Base-by-base conservation (phyloP, 345 rosid genomes). In the Lepidium didymum region DNA sequence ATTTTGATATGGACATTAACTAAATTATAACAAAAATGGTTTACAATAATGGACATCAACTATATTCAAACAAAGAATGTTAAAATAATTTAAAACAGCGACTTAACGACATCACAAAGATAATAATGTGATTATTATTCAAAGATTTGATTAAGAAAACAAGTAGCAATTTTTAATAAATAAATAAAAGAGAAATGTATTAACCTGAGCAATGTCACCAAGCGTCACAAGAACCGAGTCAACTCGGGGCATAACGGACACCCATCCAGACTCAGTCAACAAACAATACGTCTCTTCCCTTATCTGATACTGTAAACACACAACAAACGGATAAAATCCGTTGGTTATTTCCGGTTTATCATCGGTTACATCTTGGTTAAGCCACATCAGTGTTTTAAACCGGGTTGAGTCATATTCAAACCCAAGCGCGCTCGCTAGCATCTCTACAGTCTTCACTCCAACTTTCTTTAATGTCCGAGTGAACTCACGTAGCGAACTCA, bases 141-240 rank as follows among this genome's bases (percentile, higher is more conserved):
- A 9, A 16, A 3, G 3, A 3, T 14, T 21, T 36, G 5, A n/a
- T 1, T 1, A 19, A 23, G 14, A 49, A 51, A 10, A 49, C 3
- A 37, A 23, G 4, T 10, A 64, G 13, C 4, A 7, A 53, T 1
- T 21, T 52, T 15, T 4, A n/a, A 33, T 4, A 29, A 5, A 27
- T 2, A 3, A 51, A 38, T 12, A 23, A 3, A 51, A 25, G 55
- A 56, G 35, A 61, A 60, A 25, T 3, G 27, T 25, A 25, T 80
- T 71, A 45, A 83, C 97, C 75, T 89, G 94, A 69, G 88, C 86
- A 60, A 91, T 69, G 74, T 91, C 97, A 21, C 96, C 96, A 1
- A 83, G 15, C 2, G 87, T 83, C 23, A 88, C 90, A 70, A 91
- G 72, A 64, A 91, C 62, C 16, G 94, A 87, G 69, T 80, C 86